phyloP scores from a whole-genome alignment of 2,329 filamentous ascomycete species.

The Ramularia endophylla region DNA sequence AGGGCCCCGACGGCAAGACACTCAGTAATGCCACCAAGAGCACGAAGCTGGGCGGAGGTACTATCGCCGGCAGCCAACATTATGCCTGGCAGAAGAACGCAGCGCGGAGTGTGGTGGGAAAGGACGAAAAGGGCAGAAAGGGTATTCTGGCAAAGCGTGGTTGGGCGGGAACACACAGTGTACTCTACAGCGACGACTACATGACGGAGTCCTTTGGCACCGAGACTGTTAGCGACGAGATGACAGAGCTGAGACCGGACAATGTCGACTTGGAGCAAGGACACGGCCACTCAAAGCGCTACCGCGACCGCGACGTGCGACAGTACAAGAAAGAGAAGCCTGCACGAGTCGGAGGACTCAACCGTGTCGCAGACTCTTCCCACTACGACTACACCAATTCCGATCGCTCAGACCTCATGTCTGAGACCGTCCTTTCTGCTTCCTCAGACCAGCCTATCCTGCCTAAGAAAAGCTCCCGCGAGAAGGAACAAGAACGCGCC shows the following conservation, averaged over 20 bases:
- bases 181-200: conserved; percentile 39
- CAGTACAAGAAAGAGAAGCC: conserved; percentile 82
- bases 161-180: conserved; percentile 38
- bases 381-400: conserved; percentile 73
- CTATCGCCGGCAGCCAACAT: conserved; percentile 62
- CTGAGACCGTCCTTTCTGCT: conserved; percentile 40
- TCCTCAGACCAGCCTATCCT: conserved; percentile 36
- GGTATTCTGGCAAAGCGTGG: conserved; percentile 33
- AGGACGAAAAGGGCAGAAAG: conserved; percentile 40
- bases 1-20: conserved; percentile 81
- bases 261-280: conserved; percentile 17
- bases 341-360: conserved; percentile 83
- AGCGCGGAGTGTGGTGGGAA: conserved; percentile 37
- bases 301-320: conserved; percentile 61
- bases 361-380: conserved; percentile 71
- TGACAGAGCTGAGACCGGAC: conserved; percentile 27
- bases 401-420: conserved; percentile 54
- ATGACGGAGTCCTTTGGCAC: conserved; percentile 31
- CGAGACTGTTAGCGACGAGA: conserved; percentile 25
- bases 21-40: conserved; percentile 75
- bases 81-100: conserved; percentile 35
- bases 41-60: conserved; percentile 78
- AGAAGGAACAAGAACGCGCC: conserved; percentile 36
- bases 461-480: conserved; percentile 21
- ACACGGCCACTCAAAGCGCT: conserved; percentile 41